phyloP scores from a whole-genome alignment of 768 basidiomycete species.

The Neoboletus subvelutipes region DNA sequence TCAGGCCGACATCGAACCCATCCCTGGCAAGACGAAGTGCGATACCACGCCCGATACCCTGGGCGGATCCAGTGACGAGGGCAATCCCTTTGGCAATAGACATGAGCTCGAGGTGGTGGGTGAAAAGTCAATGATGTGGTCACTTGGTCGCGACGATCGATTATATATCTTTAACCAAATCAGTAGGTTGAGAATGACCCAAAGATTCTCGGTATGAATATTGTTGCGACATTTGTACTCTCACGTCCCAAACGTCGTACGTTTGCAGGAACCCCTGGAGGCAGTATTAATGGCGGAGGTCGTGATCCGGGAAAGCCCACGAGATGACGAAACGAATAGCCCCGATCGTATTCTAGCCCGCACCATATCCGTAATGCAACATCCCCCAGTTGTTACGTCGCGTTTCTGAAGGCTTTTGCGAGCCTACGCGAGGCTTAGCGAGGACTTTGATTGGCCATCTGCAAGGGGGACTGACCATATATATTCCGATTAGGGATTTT shows the following conservation, averaged over 20 bases:
- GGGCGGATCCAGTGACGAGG: conserved; percentile 37
- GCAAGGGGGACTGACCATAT: too few species aligned
- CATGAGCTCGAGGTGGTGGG: conserved; percentile 8
- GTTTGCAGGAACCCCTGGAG: too few species aligned
- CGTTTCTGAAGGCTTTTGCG: too few species aligned
- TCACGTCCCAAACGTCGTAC: not conserved
- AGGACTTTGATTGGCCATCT: too few species aligned
- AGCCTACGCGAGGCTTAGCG: too few species aligned
- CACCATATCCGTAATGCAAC: not conserved
- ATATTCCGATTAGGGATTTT: too few species aligned
- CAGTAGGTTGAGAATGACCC: not conserved
- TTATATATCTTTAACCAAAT: not conserved
- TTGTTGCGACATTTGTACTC: not conserved
- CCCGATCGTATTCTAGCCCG: not conserved
- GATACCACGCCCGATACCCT: conserved; percentile 30
- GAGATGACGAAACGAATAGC: not conserved
- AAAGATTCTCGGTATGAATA: not conserved
- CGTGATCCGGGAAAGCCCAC: not conserved
- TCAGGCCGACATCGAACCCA: conserved; percentile 33
- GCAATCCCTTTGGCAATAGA: conserved; percentile 30
- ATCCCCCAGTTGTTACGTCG: too few species aligned
- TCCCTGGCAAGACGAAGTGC: conserved; percentile 35
- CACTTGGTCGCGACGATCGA: too few species aligned
- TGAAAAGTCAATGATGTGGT: not conserved
- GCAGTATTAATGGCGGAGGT: not conserved